Conservation (phyloP, 148 eudicot genomes). For the Chenopodium quinoa region DNA sequence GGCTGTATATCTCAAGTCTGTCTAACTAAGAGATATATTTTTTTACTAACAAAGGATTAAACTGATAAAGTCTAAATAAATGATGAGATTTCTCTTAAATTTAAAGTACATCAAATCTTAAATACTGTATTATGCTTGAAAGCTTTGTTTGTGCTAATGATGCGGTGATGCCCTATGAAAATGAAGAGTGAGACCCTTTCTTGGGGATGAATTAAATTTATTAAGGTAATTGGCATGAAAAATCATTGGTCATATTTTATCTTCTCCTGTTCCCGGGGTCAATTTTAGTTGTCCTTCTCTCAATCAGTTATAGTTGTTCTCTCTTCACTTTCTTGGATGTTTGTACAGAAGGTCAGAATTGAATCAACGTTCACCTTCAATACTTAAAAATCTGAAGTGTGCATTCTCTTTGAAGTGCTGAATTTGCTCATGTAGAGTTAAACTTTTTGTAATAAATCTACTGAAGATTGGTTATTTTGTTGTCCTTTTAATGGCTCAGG, state of each 20-base stretch:
- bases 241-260: neutral
- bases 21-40: neutral
- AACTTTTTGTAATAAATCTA: neutral
- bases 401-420: neutral
- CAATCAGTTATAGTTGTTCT: neutral
- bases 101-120: neutral
- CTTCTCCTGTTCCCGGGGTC: neutral
- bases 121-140: neutral
- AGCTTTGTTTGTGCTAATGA: neutral
- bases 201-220: neutral
- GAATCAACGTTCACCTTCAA: neutral
- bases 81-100: neutral
- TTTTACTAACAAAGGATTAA: neutral
- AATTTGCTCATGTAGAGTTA: neutral
- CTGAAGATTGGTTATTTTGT: neutral
- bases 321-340: neutral
- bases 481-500: conserved; percentile 40
- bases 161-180: neutral
- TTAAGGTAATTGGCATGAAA: neutral
- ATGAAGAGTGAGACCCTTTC: neutral
- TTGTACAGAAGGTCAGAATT: neutral
- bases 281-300: neutral
- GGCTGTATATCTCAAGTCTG: neutral
- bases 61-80: neutral
- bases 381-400: neutral